Evolutionary conservation across 75 land plant species (phyloP).

Genomic region (Isoetes taiwanensis): DNA sequence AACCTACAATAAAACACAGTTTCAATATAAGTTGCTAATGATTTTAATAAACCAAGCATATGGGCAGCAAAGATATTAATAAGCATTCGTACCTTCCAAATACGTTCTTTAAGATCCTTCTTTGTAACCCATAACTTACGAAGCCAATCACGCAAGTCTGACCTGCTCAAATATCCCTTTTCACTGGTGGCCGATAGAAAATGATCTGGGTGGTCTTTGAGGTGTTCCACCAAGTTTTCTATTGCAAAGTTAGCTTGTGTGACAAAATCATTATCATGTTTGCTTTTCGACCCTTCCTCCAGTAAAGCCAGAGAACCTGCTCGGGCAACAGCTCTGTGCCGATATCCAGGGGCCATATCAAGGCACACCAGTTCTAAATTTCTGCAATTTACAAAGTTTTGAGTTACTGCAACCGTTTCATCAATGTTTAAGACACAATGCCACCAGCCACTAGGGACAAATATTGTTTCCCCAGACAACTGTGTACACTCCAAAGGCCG

Average conservation of each 20-base stretch:
- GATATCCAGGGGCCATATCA: conserved; percentile 93
- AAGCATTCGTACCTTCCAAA: conserved; percentile 66
- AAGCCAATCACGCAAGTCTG: conserved; percentile 78
- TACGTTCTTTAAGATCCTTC: conserved; percentile 43
- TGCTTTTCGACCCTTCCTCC: not conserved
- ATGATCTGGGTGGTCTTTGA: conserved; percentile 61
- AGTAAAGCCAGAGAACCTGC: conserved; percentile 83
- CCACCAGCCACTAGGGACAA: conserved; percentile 99
- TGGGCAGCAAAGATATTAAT: not conserved
- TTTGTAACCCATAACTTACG: conserved; percentile 62
- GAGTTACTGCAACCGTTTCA: conserved; percentile 82
- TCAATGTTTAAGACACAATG: conserved; percentile 96
- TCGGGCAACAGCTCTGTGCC: conserved; percentile 84
- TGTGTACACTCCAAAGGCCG: conserved; percentile 95
- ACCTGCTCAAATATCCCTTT: conserved; percentile 45
- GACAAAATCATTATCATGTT: not conserved
- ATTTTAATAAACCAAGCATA: not conserved
- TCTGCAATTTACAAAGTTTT: conserved; percentile 75
- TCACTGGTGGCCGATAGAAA: conserved; percentile 57
- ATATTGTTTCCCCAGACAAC: conserved; percentile 90
- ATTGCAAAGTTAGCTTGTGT: conserved; percentile 34
- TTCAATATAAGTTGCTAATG: too few relatives aligned
- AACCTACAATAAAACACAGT: too few relatives aligned
- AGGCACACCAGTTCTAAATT: conserved; percentile 92
- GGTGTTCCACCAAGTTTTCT: conserved; percentile 38